Conservation (phyloP, 208 protist species). For the Trypanosoma platydactyli region DNA sequence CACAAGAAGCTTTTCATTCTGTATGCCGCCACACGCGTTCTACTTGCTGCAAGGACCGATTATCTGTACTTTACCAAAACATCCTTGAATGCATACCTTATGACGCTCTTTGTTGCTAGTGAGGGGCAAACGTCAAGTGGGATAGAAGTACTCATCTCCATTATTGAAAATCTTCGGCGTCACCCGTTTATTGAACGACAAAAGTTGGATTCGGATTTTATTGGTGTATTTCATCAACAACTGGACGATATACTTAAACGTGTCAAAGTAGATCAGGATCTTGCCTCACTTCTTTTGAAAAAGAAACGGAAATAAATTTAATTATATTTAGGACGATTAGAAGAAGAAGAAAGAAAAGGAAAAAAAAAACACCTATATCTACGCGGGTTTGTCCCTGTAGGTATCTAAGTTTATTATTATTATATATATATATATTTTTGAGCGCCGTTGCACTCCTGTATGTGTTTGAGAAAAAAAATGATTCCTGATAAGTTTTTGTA, state of each 20-base stretch:
- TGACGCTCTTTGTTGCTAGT: slow-evolving; percentile 72
- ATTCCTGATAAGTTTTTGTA: no score
- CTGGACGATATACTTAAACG: slow-evolving; percentile 64
- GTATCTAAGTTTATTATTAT: no score
- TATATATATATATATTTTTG: no score
- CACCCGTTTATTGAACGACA: slow-evolving; percentile 68
- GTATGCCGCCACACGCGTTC: slow-evolving; percentile 73
- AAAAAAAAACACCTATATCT: not conserved
- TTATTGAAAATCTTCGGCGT: slow-evolving; percentile 70
- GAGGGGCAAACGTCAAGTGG: slow-evolving; percentile 69
- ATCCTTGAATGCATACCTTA: slow-evolving; percentile 72
- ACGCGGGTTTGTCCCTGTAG: no score
- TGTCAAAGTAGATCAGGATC: slow-evolving; percentile 73
- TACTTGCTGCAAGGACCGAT: slow-evolving; percentile 52
- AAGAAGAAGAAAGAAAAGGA: slow-evolving; percentile 18
- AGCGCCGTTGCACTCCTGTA: no score
- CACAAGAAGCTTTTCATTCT: slow-evolving; percentile 79
- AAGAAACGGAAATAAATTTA: slow-evolving; percentile 18
- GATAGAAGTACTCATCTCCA: slow-evolving; percentile 61
- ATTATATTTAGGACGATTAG: not conserved
- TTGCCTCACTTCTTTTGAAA: slow-evolving; percentile 48
- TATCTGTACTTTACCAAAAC: slow-evolving; percentile 54
- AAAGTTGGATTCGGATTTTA: slow-evolving; percentile 51
- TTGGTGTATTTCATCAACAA: slow-evolving; percentile 55
- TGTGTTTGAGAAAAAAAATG: no score